Evolutionary conservation across 306 rosid species (phyloP), one percentile per base, ranked within the genome.

Genomic region (Cucurbita maxima): DNA sequence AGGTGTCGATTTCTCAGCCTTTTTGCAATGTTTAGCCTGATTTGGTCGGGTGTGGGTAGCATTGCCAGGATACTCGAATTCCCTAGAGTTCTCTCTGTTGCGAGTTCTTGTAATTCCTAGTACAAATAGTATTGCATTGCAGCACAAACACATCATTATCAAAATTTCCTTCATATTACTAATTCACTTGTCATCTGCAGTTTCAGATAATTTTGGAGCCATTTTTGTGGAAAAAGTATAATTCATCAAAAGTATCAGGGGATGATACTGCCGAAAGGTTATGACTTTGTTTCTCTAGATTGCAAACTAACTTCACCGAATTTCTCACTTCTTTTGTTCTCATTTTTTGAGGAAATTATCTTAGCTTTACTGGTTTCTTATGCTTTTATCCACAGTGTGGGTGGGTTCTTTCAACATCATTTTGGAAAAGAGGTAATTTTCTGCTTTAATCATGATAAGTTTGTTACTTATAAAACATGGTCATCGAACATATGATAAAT

Each of bases 341-440:
- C 74, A 72, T 45, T 12, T 45, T 38, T 74, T 38, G 78, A n/a
- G 75, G 22, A 72, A 73, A 76, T 64, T 60, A 50, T 68, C 60
- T 57, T 70, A 47, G 37, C 62, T 30, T 30, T 30, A 56, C 56
- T 58, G 72, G 54, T 62, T 63, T 63, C 66, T 8, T 52, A 58
- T 81, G 58, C 80, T 53, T 52, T 82, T 73, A 78, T 76, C 72
- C 44, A 77, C 87, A 93, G 98, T 75, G 98, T 85, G 45, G 81
- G 96, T 43, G 83, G 87, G 14, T 93, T 93, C 87, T 93, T 90
- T 82, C 82, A 87, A 74, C 97, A 96, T 69, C 98, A 93, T 84
- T 93, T 93, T 86, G 98, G 97, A 66, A 81, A 84, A 85, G 98
- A 93, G 96, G 98, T 93, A 86, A 12, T 12, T 59, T 48, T 48